Evolutionary conservation across 2,329 filamentous ascomycete genomes (phyloP).

Genomic region (Cordyceps fumosorosea): DNA sequence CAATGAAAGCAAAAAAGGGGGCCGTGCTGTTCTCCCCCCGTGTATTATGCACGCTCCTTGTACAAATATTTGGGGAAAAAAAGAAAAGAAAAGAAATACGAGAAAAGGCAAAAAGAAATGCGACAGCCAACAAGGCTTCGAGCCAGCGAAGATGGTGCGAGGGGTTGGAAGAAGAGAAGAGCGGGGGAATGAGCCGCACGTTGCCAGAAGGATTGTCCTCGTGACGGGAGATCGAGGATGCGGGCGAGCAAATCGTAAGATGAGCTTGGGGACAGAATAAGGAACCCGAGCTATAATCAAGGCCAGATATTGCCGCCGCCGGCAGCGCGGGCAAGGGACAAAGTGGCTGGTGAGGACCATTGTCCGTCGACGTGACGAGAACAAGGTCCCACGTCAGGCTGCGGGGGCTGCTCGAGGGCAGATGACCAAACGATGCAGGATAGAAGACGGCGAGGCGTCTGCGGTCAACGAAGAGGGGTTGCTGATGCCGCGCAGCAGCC

Average conservation of each 20-base stretch:
- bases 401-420: conserved; percentile 1
- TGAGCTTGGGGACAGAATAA: neutral
- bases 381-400: neutral
- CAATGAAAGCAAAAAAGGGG: conserved; percentile 2
- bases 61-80: neutral
- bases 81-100: neutral
- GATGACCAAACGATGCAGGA: conserved; percentile 13
- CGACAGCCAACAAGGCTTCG: conserved; percentile 12
- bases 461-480: neutral
- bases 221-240: neutral
- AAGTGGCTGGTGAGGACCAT: neutral
- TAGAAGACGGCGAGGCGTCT: conserved; percentile 1
- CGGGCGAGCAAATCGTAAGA: neutral
- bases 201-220: neutral
- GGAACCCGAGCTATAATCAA: neutral
- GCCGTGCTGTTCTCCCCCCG: neutral
- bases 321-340: neutral
- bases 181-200: neutral
- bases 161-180: neutral
- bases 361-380: neutral
- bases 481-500: conserved; percentile 9
- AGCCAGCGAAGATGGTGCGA: conserved; percentile 19
- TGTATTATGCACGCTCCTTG: conserved; percentile 13
- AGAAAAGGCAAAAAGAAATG: neutral
- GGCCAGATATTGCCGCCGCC: neutral